Evolutionary conservation across 2,329 filamentous ascomycete species (phyloP).

Genomic region (Pyrenophora seminiperda): DNA sequence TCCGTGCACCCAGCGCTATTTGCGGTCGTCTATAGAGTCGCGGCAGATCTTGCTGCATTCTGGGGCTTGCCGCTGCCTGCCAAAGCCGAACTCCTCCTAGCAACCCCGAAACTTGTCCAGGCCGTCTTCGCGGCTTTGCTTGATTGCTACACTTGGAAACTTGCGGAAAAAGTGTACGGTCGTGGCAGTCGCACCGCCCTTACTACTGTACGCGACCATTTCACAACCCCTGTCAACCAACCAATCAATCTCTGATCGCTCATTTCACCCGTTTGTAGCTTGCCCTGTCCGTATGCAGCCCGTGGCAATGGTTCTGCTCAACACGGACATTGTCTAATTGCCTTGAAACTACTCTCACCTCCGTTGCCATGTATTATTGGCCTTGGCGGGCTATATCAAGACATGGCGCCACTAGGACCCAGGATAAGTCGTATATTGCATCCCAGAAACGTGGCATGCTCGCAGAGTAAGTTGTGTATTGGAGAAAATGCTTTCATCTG

Average conservation of each 20-base stretch:
- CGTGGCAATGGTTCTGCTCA: constrained; percentile 97
- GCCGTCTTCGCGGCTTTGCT: constrained; percentile 75
- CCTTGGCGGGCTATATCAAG: constrained; percentile 68
- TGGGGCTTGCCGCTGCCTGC: constrained; percentile 61
- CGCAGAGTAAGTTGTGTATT: constrained; percentile 33
- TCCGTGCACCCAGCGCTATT: constrained; percentile 92
- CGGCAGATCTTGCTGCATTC: constrained; percentile 61
- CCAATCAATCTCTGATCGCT: constrained; percentile 28
- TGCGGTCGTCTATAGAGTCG: constrained; percentile 70
- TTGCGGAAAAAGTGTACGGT: constrained; percentile 77
- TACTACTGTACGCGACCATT: constrained; percentile 66
- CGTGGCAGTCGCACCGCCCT: constrained; percentile 65
- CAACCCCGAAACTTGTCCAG: constrained; percentile 76
- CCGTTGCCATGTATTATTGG: constrained; percentile 79
- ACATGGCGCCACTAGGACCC: constrained; percentile 22
- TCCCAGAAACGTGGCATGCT: constrained; percentile 35
- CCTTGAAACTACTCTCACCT: constrained; percentile 85
- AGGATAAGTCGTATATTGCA: constrained; percentile 41
- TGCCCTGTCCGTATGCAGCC: constrained; percentile 72
- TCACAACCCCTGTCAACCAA: constrained; percentile 11
- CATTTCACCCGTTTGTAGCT: constrained; percentile 58
- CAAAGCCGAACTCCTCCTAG: constrained; percentile 70
- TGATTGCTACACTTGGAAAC: constrained; percentile 87
- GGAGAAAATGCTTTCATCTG: constrained; percentile 3
- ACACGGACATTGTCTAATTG: constrained; percentile 94